Base-by-base conservation (phyloP, 257 asterid genomes). In the Solanum ossicruentum region DNA sequence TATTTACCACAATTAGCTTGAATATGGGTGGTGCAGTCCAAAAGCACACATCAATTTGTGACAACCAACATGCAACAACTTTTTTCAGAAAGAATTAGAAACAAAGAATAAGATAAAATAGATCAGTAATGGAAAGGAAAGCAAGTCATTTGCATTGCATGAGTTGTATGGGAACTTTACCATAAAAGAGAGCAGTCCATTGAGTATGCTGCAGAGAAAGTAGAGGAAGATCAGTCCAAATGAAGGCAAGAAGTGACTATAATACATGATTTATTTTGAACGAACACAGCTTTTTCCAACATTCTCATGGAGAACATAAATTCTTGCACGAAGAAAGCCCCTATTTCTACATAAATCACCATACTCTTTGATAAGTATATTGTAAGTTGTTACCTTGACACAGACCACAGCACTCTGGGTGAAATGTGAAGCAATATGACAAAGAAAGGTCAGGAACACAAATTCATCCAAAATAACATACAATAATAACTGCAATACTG, bases 161-260 rank as follows among this genome's bases (percentile, higher is more conserved):
- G 26, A 36, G 8, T 36, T 39, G 51, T n/a, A n/a, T 13, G 8
- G 51, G 52, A 82, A 88, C 90, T 94, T 91, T 91, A 97, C 99
- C 99, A 97, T 97, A 93, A 97, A 97, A 2, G 99, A 97, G 85
- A 97, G 99, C 57, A 95, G 98, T 89, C 99, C 99, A 8, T 91
- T 95, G 84, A 97, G 93, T 85, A 97, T 97, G 93, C 99, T 94
- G 98, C 97, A 90, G 3, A 69, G 56, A 60, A 75, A 87, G 60
- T 75, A 89, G 83, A 77, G 84, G 72, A 8, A 82, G 67, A 87
- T 93, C 80, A 90, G 90, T 70, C 52, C 85, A 57, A 79, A 86
- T 65, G 86, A 51, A 72, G 32, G 23, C 21, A 75, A 23, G 49
- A 67, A 39, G 49, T 67, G 75, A 16, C 8, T 32, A 32, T 67